Evolutionary conservation across 768 basidiomycete species (phyloP).

Genomic region (Russula foetens): DNA sequence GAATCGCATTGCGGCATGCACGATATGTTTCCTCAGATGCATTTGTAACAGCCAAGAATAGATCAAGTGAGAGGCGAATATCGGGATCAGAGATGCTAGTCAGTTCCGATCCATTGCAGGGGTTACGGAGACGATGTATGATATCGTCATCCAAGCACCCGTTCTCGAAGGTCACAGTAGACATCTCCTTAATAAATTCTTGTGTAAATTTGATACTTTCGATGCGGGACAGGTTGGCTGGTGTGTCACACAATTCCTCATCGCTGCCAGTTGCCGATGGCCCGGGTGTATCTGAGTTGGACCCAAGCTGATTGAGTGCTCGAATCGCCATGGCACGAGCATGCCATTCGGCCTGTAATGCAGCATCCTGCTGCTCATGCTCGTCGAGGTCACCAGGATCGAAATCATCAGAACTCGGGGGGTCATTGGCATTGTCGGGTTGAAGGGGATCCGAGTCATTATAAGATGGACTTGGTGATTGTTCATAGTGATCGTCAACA

Average conservation of each 20-base stretch:
- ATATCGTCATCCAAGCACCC: background rate
- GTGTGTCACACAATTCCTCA: background rate
- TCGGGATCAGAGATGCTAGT: background rate
- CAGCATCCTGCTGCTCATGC: too few relatives aligned
- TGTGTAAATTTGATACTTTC: background rate
- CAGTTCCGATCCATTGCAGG: too few relatives aligned
- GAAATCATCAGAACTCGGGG: too few relatives aligned
- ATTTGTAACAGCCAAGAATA: too few relatives aligned
- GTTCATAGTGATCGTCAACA: too few relatives aligned
- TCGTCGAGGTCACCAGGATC: too few relatives aligned
- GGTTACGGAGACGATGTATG: background rate
- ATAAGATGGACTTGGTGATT: too few relatives aligned
- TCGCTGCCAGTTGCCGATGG: background rate
- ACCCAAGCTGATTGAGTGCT: background rate
- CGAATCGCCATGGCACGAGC: background rate
- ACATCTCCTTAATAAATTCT: background rate
- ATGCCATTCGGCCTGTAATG: too few relatives aligned
- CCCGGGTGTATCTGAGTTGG: too few relatives aligned
- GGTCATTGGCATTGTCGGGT: too few relatives aligned
- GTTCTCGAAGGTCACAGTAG: background rate
- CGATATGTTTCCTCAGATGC: background rate
- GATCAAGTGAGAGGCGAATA: too few relatives aligned
- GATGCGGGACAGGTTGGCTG: background rate
- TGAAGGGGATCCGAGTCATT: too few relatives aligned
- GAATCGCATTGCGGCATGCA: background rate